Base-by-base conservation (phyloP, 768 basidiomycete genomes). In the Tephrocybe sp. region DNA sequence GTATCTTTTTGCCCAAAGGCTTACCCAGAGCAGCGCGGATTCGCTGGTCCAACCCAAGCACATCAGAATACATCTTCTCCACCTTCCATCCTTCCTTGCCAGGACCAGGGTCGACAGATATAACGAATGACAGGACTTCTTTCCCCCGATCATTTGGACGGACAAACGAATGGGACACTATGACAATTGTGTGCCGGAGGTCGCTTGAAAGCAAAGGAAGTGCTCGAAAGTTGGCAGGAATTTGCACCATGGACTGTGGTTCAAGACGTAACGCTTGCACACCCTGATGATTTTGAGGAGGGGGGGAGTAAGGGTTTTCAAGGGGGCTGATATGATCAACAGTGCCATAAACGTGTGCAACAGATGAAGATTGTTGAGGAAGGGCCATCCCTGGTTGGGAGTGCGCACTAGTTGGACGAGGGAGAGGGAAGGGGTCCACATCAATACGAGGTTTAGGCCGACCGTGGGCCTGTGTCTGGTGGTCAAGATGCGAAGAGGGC, bases 31-130 rank as follows among this genome's bases (percentile, higher is more conserved):
- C 83, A 40, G 67, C 68, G 48, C 90, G 82, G 45, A 98, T 78
- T 20, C 85, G 78, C 54, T 84, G 79, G 62, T 99, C 97, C 35
- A 99, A 73, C 43, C 79, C 83, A n/a, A 96, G 72, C 17, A 98
- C 89, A 57, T 98, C 96, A 42, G 86, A 89, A 69, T 93, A 97
- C 70, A 92, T 74, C 71, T 99, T 99, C 70, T 97, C 92, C 12
- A 99, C 81, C 62, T 78, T 87, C 81, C 90, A 92, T 0, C 77
- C 68, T 16, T 84, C 83, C 61, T 91, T 91, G 14, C 80, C 80
- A 51, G 78, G 74, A 3, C 84, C 82, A 9, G 88, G 87, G 55
- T 83, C 75, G 23, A 98, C 85, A 43, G 72, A 69, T 45, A 98
- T 81, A 54, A 92, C 73, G 68, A 98, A 98, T 7, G 87, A 92